Evolutionary conservation across 345 rosid genomes (phyloP).

Genomic region (Nephelium lappaceum): DNA sequence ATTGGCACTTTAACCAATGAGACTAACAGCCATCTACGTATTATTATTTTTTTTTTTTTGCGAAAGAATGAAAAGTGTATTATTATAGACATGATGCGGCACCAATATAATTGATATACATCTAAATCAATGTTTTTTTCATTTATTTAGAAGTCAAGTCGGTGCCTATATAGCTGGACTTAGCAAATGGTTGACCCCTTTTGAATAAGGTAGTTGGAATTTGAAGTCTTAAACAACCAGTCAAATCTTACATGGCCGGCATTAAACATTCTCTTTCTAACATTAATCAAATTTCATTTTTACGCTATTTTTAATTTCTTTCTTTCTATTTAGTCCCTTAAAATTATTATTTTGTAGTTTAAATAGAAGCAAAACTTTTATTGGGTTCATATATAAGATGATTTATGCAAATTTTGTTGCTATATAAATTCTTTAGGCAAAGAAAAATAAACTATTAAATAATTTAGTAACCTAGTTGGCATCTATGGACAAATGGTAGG

Average conservation of each 20-base stretch:
- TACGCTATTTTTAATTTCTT: too few species aligned
- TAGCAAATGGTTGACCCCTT: background rate
- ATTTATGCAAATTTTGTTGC: background rate
- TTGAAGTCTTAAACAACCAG: background rate
- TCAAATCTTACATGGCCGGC: conserved; percentile 19
- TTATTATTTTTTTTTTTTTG: too few species aligned
- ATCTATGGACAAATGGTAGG: background rate
- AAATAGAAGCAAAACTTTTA: background rate
- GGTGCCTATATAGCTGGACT: background rate
- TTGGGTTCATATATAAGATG: background rate
- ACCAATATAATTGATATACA: too few species aligned
- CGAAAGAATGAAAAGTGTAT: too few species aligned
- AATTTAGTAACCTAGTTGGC: background rate
- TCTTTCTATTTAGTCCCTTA: background rate
- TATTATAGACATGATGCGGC: too few species aligned
- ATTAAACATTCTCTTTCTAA: background rate
- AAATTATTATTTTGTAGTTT: background rate
- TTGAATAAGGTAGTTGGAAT: conserved; percentile 7
- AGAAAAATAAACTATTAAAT: too few species aligned
- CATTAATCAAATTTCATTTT: background rate
- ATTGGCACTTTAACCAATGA: too few species aligned
- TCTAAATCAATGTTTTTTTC: too few species aligned
- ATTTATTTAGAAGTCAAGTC: background rate
- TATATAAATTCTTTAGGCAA: background rate
- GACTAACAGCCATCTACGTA: too few species aligned